Evolutionary conservation across 139 green algal species (phyloP).

Genomic region (Micractinium sp.): DNA sequence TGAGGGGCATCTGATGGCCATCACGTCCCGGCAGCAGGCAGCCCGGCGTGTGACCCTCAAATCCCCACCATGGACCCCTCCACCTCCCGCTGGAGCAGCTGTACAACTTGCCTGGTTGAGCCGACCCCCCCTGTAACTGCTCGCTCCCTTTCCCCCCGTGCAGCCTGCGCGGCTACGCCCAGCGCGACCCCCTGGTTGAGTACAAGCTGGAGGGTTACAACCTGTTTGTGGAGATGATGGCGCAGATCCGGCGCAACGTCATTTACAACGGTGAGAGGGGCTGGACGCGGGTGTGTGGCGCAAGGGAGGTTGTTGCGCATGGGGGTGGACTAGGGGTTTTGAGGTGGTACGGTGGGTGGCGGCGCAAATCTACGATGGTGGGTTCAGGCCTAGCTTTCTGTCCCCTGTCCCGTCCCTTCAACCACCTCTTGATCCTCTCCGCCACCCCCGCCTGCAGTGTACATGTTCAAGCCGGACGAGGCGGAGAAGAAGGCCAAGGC

Average conservation of each 20-base stretch:
- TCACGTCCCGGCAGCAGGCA: constrained; percentile 98
- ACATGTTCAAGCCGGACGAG: constrained; percentile 34
- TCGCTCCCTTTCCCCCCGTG: neutral
- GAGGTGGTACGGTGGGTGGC: too few species aligned
- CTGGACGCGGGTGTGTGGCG: constrained; percentile 65
- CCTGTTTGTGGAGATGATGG: constrained; percentile 90
- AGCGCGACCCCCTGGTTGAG: constrained; percentile 96
- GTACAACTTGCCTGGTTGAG: too few species aligned
- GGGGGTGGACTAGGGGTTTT: neutral
- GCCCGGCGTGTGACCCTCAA: constrained; percentile 74
- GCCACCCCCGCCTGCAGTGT: neutral
- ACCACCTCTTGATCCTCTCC: neutral
- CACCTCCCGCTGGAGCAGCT: neutral
- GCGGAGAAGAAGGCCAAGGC: constrained; percentile 29
- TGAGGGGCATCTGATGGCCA: constrained; percentile 94
- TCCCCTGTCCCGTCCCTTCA: too few species aligned
- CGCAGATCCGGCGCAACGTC: constrained; percentile 93
- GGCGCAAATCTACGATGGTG: too few species aligned
- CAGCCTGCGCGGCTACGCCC: constrained; percentile 86
- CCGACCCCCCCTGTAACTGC: too few species aligned
- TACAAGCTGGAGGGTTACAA: constrained; percentile 99
- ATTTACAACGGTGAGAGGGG: constrained; percentile 88
- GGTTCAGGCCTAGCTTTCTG: too few species aligned
- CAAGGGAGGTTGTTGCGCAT: too few species aligned
- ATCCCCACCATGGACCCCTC: too few species aligned